Percentiles rank a stretch among this genome's conserved stretches.
Conservation (phyloP, 805 yeast genomes). For the Pichia thaimueangensis region DNA sequence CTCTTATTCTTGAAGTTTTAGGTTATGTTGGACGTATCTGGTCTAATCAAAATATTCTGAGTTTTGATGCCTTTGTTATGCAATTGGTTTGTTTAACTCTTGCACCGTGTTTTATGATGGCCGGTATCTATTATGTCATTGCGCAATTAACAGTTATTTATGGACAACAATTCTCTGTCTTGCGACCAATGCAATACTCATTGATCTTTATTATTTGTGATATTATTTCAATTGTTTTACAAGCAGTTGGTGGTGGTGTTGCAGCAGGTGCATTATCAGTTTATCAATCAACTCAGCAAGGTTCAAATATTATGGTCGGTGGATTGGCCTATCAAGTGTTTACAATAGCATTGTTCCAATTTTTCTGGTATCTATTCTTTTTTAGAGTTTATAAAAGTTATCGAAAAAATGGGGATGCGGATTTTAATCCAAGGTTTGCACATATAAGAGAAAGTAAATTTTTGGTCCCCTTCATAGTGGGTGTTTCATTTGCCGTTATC, state of each 20-base stretch:
- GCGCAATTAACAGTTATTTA: conserved; percentile 61
- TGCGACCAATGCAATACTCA: conserved; percentile 56
- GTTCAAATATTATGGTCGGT: conserved; percentile 67
- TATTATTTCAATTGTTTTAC: conserved; percentile 54
- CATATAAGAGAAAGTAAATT: conserved; percentile 30
- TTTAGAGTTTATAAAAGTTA: conserved; percentile 30
- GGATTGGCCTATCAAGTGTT: conserved; percentile 75
- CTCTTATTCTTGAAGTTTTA: conserved; percentile 51
- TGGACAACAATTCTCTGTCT: conserved; percentile 45
- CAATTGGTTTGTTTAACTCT: conserved; percentile 67
- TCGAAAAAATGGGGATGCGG: conserved; percentile 23
- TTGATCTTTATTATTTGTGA: conserved; percentile 63
- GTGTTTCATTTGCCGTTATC: conserved; percentile 41
- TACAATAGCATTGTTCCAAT: conserved; percentile 56
- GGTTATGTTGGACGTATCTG: conserved; percentile 62
- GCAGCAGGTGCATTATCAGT: conserved; percentile 43
- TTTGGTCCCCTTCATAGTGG: conserved; percentile 40
- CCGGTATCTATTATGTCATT: conserved; percentile 67
- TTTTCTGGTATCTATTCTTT: conserved; percentile 43
- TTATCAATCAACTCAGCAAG: conserved; percentile 32
- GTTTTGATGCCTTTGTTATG: conserved; percentile 42
- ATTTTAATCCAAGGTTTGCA: conserved; percentile 33
- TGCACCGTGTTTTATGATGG: conserved; percentile 83
- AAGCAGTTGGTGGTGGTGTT: conserved; percentile 72
- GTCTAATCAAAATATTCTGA: conserved; percentile 33